Conservation (phyloP, 169 alveolate genomes). For the Ichthyophthirius multifiliis region DNA sequence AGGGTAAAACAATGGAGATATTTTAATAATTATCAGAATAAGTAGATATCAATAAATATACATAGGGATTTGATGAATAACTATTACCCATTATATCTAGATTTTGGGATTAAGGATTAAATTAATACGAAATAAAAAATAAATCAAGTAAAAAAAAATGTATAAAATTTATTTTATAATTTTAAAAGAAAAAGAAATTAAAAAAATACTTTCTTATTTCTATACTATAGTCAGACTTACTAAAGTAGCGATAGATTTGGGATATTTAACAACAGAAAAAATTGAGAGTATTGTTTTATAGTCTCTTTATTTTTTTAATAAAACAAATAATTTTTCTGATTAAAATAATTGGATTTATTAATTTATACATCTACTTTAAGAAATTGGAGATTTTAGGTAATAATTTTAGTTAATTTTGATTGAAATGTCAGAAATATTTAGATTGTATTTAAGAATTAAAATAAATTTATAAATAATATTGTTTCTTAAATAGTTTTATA, state of each 20-base stretch:
- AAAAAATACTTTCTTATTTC: not conserved
- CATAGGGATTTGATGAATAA: not conserved
- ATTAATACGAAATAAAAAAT: not conserved
- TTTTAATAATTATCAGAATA: not conserved
- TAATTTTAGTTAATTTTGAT: not conserved
- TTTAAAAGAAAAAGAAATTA: not conserved
- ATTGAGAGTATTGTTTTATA: not conserved
- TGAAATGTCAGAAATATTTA: not conserved
- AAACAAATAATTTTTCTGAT: not conserved
- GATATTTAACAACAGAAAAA: not conserved
- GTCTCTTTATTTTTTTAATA: not conserved
- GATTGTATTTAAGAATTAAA: not conserved
- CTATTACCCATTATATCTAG: not conserved
- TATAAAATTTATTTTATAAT: not conserved
- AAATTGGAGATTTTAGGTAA: not conserved
- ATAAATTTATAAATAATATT: not conserved
- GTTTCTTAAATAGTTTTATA: not conserved
- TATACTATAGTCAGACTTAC: not conserved
- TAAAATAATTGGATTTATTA: not conserved
- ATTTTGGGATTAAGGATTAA: constrained; percentile 6
- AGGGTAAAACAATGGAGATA: not conserved
- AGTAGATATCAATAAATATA: not conserved
- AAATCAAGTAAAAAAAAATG: not conserved
- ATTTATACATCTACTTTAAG: not conserved
- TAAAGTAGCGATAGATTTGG: not conserved